Evolutionary conservation across 768 basidiomycete genomes (phyloP), one percentile per base, ranked within the genome.

Genomic region (Tremella yokohamensis): DNA sequence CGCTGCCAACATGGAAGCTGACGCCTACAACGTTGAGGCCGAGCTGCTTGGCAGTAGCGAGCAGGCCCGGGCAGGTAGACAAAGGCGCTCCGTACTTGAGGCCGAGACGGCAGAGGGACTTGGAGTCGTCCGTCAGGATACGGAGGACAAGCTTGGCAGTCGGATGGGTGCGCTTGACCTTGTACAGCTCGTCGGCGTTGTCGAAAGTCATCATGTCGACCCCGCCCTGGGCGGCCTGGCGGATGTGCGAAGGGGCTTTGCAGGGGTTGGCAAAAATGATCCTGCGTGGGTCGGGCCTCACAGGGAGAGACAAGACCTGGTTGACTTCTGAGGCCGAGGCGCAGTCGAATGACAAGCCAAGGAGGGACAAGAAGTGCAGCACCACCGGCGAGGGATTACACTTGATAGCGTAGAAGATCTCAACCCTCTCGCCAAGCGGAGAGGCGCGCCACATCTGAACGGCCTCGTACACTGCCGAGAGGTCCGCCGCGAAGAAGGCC

Each of bases 201-300:
- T 99, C 96, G 74, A 99, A 99, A 4, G 94, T 97, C 94, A 97
- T 96, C 79, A 83, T 85, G 72, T 90, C 83, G 52, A 98, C 93
- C 19, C 88, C 85, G 29, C 80, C 77, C 66, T 83, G 84, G 40
- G 85, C 85, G 15, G 96, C 89, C 66, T 84, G 83, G 49, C 92
- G 88, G 68, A 99, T 83, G 79, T 93, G 97, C 0, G 91, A 94
- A 11, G 84, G 82, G 1, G 96, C 89, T 79, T 99, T 99, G 86
- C 96, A 98, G 0, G 96, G 96, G 78, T 99, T 99, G 63, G 96
- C 96, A 70, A 91, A 99, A 73, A 98, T 90, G 81, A 99, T 88
- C 57, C 87, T 83, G 54, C 83, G 82, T 3, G 93, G 85, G 48
- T 83, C 82, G 52, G 94, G 83, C 37, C 69, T 70, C 4, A 57